These are phyloP conservation scores for Tetrastigma voinierianum DNA, from an alignment of 164 flowering plant genomes.

Conservation along the genomic window DNA sequence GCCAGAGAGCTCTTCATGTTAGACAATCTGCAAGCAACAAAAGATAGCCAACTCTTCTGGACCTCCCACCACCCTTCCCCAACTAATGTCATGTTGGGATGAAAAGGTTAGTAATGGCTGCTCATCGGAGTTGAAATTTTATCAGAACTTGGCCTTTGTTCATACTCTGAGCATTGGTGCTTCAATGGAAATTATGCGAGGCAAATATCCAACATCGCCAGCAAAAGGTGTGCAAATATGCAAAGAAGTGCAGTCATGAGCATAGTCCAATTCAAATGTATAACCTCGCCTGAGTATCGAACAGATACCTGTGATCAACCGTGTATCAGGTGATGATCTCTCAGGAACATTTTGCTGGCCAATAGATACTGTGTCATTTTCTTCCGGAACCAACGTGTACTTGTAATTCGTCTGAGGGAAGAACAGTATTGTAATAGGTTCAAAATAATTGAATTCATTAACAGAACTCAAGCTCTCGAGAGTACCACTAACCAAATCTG, in stretches of 20 bases:
- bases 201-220: slow-evolving; percentile 24
- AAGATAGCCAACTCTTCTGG: slow-evolving; percentile 17
- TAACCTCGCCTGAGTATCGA: not conserved
- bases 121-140: slow-evolving; percentile 19
- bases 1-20: slow-evolving; percentile 18
- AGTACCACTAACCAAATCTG: slow-evolving; percentile 43
- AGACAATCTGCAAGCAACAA: slow-evolving; percentile 39
- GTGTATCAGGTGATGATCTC: slow-evolving; percentile 12
- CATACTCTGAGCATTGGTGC: slow-evolving; percentile 23
- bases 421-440: slow-evolving; percentile 34
- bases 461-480: slow-evolving; percentile 33
- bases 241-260: slow-evolving; percentile 18
- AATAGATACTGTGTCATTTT: not conserved
- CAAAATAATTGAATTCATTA: slow-evolving; percentile 21
- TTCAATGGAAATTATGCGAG: slow-evolving; percentile 28
- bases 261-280: slow-evolving; percentile 32
- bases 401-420: slow-evolving; percentile 25
- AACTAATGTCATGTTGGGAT: slow-evolving; percentile 29
- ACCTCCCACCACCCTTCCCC: slow-evolving; percentile 52
- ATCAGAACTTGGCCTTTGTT: slow-evolving; percentile 18
- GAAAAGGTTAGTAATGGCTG: slow-evolving; percentile 16
- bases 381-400: slow-evolving; percentile 25
- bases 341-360: slow-evolving; percentile 1
- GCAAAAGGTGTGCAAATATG: slow-evolving; percentile 35
- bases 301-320: slow-evolving; percentile 17